Conservation (phyloP, 1,139 yeast genomes). For the Hansenula sp. region DNA sequence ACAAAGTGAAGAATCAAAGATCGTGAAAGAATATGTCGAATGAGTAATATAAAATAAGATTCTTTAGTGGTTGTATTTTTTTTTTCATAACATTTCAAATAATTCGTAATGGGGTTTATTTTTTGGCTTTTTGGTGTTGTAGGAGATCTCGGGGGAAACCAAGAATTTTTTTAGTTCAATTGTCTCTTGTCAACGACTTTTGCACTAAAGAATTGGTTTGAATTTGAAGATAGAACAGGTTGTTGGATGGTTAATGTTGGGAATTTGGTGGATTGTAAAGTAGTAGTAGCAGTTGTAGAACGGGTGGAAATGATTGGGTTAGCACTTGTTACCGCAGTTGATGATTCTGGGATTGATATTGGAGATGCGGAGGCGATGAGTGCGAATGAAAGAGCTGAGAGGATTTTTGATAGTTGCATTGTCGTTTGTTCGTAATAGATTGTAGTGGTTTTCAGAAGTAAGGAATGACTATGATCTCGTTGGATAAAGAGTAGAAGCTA, state of each 20-base stretch:
- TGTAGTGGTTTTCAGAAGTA: no score
- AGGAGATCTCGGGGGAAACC: not conserved
- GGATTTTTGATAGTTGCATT: not conserved
- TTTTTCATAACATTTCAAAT: no score
- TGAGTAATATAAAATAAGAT: no score
- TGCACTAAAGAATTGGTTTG: constrained; percentile 9
- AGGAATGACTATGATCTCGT: constrained; percentile 1
- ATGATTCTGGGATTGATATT: not conserved
- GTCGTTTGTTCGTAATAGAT: not conserved
- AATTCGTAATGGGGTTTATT: not conserved
- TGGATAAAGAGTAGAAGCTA: not conserved
- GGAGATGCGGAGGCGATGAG: not conserved
- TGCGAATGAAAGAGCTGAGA: not conserved
- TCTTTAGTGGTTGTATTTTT: no score
- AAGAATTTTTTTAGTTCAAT: not conserved
- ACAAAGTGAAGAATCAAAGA: no score
- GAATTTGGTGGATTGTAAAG: constrained; percentile 1
- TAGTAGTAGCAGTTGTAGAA: not conserved
- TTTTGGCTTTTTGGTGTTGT: not conserved
- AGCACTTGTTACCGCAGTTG: not conserved
- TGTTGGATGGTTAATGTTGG: constrained; percentile 5
- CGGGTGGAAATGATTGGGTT: no score
- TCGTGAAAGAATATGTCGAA: no score
- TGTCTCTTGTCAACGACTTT: constrained; percentile 8
- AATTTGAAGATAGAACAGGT: constrained; percentile 1